A percentile compares a stretch with the other conserved stretches of the same genome.
Evolutionary conservation across 2,329 filamentous ascomycete species (phyloP).

Genomic region (Apiospora marii): DNA sequence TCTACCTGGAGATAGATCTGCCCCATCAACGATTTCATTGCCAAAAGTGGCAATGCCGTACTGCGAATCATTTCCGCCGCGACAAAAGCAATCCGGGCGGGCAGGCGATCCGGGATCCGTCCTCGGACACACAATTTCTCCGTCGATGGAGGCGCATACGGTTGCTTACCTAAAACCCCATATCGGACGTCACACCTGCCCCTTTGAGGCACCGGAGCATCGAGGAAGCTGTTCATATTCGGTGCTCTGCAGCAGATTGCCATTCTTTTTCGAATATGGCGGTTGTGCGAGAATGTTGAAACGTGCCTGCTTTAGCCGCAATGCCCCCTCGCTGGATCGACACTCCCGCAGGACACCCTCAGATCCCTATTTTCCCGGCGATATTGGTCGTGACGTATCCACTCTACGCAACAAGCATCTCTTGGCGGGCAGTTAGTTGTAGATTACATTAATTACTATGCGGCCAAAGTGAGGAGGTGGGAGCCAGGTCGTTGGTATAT

Average conservation of each 20-base stretch:
- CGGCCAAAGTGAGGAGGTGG: not conserved
- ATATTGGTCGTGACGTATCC: conserved; percentile 31
- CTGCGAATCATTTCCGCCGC: not conserved
- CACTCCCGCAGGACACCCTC: not conserved
- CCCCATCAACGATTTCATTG: not conserved
- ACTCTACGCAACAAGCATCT: conserved; percentile 33
- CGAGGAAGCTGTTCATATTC: not conserved
- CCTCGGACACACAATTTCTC: not conserved
- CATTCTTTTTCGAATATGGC: not conserved
- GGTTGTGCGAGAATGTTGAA: not conserved
- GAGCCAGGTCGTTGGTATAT: conserved; percentile 6
- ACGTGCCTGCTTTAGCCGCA: conserved; percentile 33
- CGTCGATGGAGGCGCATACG: not conserved
- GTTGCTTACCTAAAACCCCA: not conserved
- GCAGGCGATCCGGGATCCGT: not conserved
- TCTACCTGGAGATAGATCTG: too few relatives aligned
- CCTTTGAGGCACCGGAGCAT: conserved; percentile 5
- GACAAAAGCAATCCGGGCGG: not conserved
- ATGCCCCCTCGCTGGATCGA: not conserved
- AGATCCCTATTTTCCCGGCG: conserved; percentile 33
- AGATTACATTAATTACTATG: conserved; percentile 14
- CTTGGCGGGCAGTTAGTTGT: conserved; percentile 27
- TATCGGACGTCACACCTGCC: not conserved
- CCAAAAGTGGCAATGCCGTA: not conserved
- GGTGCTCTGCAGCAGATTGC: not conserved